Evolutionary conservation across 176 grass and related monocot genomes (phyloP), one percentile per base, ranked within the genome.

Genomic region (bread wheat (Triticum aestivum)): DNA sequence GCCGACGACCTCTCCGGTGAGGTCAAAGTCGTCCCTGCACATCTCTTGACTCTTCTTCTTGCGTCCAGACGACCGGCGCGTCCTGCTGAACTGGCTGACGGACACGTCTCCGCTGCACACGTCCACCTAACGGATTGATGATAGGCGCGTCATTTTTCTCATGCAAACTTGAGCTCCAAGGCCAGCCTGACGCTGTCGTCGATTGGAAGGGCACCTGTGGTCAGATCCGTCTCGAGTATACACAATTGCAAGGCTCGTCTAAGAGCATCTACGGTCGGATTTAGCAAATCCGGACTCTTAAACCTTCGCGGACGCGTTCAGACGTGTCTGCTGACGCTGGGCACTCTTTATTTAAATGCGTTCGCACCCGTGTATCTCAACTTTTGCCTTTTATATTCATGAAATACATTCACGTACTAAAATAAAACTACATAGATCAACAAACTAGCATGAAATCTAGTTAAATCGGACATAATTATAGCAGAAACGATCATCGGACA

Each of bases 1-100:
- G 52, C 34, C 21, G 54, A 20, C 38, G 52, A 72, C 63, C n/a
- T 73, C 13, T 14, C 0, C 0, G 15, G 0, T 1, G 1, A 78
- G 20, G 87, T 89, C 47, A 39, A 80, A 58, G 64, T 85, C 82
- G 59, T 80, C 67, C 18, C 58, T 18, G 38, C 20, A 9, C 38
- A 11, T 14, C n/a, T 8, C 5, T 73, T 73, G 70, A 73, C 17
- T 44, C 70, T 73, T 47, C 4, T 20, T 47, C 11, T 8, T 15
- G 35, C n/a, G 44, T 47, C 44, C 44, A 47, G 44, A 47, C 44
- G 44, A 72, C 69, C 21, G 21, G 21, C n/a, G 12, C n/a, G 54
- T 3, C 38, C 20, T 13, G 77, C 18, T 32, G 42, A 66, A 39
- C 68, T 65, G 68, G 69, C 37, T 21, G 73, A 80, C 21, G 69